Evolutionary conservation across 2,329 filamentous ascomycete species (phyloP), one percentile per base, ranked within the genome.

Genomic region (Colletotrichum musicola): DNA sequence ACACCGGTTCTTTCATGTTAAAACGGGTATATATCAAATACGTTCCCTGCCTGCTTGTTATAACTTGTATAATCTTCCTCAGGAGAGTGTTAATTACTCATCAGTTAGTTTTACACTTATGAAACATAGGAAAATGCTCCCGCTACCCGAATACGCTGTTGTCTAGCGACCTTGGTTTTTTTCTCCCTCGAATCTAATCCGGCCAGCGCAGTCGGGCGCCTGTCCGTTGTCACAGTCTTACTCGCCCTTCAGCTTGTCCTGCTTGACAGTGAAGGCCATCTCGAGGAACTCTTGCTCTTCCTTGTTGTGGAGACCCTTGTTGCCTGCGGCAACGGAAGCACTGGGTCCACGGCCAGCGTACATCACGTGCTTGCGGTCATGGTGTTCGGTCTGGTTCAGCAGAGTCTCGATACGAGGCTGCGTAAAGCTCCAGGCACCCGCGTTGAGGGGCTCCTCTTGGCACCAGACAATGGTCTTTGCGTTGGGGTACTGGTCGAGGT

Each of bases 391-490:
- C 79, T 97, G 82, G 85, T 98, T 98, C 73, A 99, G 88, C 73
- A 99, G 84, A 9, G 95, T 99, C 89, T 99, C 96, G 72, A 99
- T 94, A 78, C 96, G 92, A 38, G 96, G 96, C 84, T 99, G 96
- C n/a, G 92, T 93, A 84, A 96, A 98, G 79, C 90, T 94, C 96
- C 96, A 99, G 54, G 93, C 93, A 81, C 96, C 96, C 9, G 96
- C 96, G 80, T 99, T 99, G 69, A 99, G 89, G 38, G 96, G 96
- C 86, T 99, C 96, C 81, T 99, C 96, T 83, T 99, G 96, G 74
- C 90, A 91, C 95, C 95, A 99, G 72, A 99, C 94, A 73, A 99
- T 94, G 72, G 94, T 95, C 88, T 98, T 93, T 75, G 95, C 95
- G 81, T 99, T 99, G 79, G 95, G 94, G 86, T 99, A 99, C 81